Conservation (phyloP, 345 rosid species). For the Draba incana region DNA sequence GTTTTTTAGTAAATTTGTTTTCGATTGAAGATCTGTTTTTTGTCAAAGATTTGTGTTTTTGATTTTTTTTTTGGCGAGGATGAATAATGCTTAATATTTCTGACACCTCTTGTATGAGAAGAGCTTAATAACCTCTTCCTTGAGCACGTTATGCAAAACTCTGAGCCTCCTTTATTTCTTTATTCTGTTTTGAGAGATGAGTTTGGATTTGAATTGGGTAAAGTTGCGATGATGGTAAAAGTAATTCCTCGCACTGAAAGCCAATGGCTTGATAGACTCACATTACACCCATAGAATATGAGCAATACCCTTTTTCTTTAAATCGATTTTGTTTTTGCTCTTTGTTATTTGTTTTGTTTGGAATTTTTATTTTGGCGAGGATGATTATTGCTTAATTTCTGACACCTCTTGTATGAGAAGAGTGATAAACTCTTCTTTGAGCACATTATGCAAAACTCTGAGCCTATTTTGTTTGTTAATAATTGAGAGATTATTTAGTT, state of each 20-base stretch:
- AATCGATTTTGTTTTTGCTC: no score
- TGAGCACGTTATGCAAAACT: conserved; percentile 44
- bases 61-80: conserved; percentile 34
- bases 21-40: no score
- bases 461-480: conserved; percentile 17
- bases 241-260: conserved; percentile 43
- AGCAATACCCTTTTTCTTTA: neutral
- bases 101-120: conserved; percentile 51
- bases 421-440: conserved; percentile 39
- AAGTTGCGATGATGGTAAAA: conserved; percentile 32
- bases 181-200: no score
- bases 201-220: neutral
- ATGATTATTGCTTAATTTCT: no score
- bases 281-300: conserved; percentile 49
- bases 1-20: no score
- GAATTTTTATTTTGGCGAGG: no score
- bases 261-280: conserved; percentile 41
- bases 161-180: conserved; percentile 36
- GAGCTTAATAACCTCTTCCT: conserved; percentile 39
- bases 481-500: no score
- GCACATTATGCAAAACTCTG: conserved; percentile 45
- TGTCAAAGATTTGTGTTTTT: no score
- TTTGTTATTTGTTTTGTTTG: no score
- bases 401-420: no score
- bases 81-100: conserved; percentile 44